phyloP scores from a whole-genome alignment of 768 basidiomycete species.

The Rhodosporidiobolus sp. region DNA sequence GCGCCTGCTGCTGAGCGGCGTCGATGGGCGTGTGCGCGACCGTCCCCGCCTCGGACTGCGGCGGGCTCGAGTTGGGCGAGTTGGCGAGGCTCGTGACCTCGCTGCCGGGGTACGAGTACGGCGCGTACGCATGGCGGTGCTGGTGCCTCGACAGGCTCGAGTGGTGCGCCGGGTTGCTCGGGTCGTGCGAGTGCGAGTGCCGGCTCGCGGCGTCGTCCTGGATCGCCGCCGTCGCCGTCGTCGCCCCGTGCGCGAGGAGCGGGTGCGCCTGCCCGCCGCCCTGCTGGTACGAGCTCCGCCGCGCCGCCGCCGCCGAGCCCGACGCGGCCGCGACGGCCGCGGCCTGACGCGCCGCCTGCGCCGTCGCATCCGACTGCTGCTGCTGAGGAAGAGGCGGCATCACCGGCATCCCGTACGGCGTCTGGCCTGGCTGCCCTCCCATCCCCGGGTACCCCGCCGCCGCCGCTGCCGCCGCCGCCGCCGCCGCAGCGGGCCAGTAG shows the following conservation, averaged over 20 bases:
- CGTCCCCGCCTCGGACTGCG: neutral
- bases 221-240: neutral
- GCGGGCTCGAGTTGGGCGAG: slow-evolving; percentile 16
- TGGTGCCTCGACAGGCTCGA: slow-evolving; percentile 22
- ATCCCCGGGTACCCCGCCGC: neutral
- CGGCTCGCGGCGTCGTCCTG: slow-evolving; percentile 27
- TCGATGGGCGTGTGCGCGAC: neutral
- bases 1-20: neutral
- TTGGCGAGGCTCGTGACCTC: slow-evolving; percentile 23
- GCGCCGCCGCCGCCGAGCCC: slow-evolving; percentile 1
- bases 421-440: neutral
- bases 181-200: slow-evolving; percentile 40
- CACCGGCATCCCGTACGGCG: slow-evolving; percentile 8
- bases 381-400: neutral
- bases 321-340: slow-evolving; percentile 2
- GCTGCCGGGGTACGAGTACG: slow-evolving; percentile 25
- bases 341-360: slow-evolving; percentile 4
- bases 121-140: slow-evolving; percentile 38
- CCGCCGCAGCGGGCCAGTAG: slow-evolving; percentile 17
- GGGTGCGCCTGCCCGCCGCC: neutral
- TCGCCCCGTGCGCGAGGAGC: slow-evolving; percentile 4
- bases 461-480: neutral
- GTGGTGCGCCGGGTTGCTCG: slow-evolving; percentile 37
- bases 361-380: neutral
- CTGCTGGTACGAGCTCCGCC: neutral